Conservation (phyloP, 108 stramenopile genomes). For the Epithemia pelagica region DNA sequence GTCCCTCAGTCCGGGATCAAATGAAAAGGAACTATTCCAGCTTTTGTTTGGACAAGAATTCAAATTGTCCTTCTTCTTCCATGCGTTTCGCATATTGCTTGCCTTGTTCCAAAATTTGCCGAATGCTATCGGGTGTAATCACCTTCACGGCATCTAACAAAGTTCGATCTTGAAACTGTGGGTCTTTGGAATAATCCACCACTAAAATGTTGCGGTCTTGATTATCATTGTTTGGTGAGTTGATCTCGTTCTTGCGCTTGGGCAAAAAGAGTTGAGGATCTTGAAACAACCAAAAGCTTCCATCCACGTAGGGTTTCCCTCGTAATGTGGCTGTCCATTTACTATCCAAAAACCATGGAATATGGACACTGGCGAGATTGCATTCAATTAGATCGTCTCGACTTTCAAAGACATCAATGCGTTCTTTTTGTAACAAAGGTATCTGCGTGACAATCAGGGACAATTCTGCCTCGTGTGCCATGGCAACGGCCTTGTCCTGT, state of each 20-base stretch:
- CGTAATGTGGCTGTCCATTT: slow-evolving; percentile 52
- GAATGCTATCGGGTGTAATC: slow-evolving; percentile 54
- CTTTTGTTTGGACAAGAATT: slow-evolving; percentile 15
- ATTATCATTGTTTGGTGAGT: neutral
- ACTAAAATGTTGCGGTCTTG: slow-evolving; percentile 17
- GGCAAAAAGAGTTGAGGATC: neutral
- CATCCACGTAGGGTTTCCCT: slow-evolving; percentile 57
- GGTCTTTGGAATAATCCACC: slow-evolving; percentile 66
- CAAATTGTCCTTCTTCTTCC: slow-evolving; percentile 53
- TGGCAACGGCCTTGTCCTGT: slow-evolving; percentile 26
- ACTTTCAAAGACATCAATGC: slow-evolving; percentile 50
- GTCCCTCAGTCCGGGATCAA: too few species aligned
- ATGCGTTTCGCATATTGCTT: slow-evolving; percentile 47
- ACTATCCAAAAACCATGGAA: slow-evolving; percentile 87
- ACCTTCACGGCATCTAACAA: slow-evolving; percentile 51
- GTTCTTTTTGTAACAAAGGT: slow-evolving; percentile 53
- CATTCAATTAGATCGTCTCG: slow-evolving; percentile 71
- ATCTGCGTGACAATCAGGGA: slow-evolving; percentile 57
- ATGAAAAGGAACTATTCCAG: too few species aligned
- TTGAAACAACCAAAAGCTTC: slow-evolving; percentile 37
- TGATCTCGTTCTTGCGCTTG: neutral
- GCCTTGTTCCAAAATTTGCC: slow-evolving; percentile 61
- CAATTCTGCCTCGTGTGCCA: slow-evolving; percentile 24
- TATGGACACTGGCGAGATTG: slow-evolving; percentile 88
- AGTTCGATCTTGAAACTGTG: slow-evolving; percentile 27